Conservation (phyloP, 805 yeast species). For the Zygoascus tannicola region DNA sequence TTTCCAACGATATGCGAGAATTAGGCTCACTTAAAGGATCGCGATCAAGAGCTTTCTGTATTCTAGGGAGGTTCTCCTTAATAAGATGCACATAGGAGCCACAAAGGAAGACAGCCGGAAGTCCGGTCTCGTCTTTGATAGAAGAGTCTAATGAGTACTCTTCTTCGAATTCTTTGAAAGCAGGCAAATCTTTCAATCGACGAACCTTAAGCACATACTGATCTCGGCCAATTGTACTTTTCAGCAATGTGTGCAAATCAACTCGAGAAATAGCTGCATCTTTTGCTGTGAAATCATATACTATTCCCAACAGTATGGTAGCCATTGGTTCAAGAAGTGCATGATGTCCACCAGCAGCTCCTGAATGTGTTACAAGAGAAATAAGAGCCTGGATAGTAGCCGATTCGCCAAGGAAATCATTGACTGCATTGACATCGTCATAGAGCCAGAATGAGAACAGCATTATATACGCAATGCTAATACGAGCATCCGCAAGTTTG, state of each 20-base stretch:
- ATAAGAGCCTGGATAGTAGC: slow-evolving; percentile 60
- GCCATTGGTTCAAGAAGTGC: slow-evolving; percentile 65
- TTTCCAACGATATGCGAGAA: slow-evolving; percentile 53
- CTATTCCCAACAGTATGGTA: slow-evolving; percentile 59
- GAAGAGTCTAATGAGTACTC: slow-evolving; percentile 38
- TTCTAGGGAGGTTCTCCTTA: slow-evolving; percentile 59
- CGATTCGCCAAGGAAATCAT: slow-evolving; percentile 62
- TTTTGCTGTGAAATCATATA: slow-evolving; percentile 63
- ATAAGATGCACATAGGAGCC: slow-evolving; percentile 52
- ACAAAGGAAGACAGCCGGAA: slow-evolving; percentile 75
- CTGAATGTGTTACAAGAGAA: slow-evolving; percentile 46
- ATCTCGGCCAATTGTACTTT: slow-evolving; percentile 69
- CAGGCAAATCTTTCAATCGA: slow-evolving; percentile 54
- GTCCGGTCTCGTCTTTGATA: slow-evolving; percentile 67
- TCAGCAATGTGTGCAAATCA: slow-evolving; percentile 52
- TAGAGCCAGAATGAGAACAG: slow-evolving; percentile 66
- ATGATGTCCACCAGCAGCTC: slow-evolving; percentile 26
- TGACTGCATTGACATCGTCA: slow-evolving; percentile 66
- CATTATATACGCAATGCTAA: slow-evolving; percentile 69
- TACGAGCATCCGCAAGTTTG: slow-evolving; percentile 56
- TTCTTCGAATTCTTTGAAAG: slow-evolving; percentile 49
- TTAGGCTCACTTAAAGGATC: slow-evolving; percentile 70
- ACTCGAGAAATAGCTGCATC: slow-evolving; percentile 47
- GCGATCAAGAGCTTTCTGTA: slow-evolving; percentile 60
- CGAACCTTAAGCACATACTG: slow-evolving; percentile 64